phyloP scores from a whole-genome alignment of 768 basidiomycete species.

The Mycena metata region DNA sequence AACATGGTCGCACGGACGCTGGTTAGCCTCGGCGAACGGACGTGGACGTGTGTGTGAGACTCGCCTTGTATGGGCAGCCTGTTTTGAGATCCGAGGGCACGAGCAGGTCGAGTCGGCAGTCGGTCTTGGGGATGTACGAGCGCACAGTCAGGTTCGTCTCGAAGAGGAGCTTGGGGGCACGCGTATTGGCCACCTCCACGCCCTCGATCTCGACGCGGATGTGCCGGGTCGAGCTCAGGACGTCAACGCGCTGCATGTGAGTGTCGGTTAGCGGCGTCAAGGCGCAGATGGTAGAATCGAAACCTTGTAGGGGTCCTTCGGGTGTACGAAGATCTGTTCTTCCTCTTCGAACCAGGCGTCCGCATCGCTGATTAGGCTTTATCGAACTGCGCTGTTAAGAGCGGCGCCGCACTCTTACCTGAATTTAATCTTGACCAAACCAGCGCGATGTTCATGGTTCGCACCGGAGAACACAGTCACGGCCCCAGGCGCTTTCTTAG shows the following conservation, averaged over 20 bases:
- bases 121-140: slow-evolving; percentile 72
- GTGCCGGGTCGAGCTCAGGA: slow-evolving; percentile 71
- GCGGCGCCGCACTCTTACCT: slow-evolving; percentile 14
- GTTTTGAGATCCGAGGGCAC: slow-evolving; percentile 60
- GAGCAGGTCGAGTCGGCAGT: slow-evolving; percentile 66
- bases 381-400: neutral
- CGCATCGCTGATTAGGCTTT: slow-evolving; percentile 48
- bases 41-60: slow-evolving; percentile 13
- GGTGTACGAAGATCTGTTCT: slow-evolving; percentile 70
- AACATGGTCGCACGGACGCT: slow-evolving; percentile 1
- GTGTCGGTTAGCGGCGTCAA: neutral
- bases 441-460: slow-evolving; percentile 53
- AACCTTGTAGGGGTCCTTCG: slow-evolving; percentile 81
- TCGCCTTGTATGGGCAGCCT: slow-evolving; percentile 76
- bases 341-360: slow-evolving; percentile 82
- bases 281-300: slow-evolving; percentile 3
- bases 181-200: slow-evolving; percentile 73
- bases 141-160: slow-evolving; percentile 71
- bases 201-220: slow-evolving; percentile 72
- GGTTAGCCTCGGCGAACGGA: neutral
- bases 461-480: slow-evolving; percentile 48
- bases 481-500: slow-evolving; percentile 53
- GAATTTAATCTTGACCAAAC: slow-evolving; percentile 64
- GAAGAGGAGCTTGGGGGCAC: slow-evolving; percentile 65
- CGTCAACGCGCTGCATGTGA: slow-evolving; percentile 66